Percentiles rank a stretch among this genome's conserved stretches.
These are phyloP conservation scores for Brassica hybrid DNA, from an alignment of 441 rosid species.

Conservation along the genomic window DNA sequence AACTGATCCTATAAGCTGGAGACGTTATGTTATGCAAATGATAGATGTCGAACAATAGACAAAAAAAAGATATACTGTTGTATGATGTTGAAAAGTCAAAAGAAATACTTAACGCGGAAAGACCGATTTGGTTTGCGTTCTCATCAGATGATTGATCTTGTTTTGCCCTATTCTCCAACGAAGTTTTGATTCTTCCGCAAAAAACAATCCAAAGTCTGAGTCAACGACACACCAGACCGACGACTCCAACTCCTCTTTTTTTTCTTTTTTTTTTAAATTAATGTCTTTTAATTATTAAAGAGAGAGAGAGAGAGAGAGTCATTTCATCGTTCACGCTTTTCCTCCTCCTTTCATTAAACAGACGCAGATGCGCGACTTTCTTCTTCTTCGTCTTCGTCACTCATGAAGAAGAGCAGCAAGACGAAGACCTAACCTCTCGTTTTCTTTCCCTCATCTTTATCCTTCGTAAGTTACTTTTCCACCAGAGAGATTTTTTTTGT, in stretches of 20 bases:
- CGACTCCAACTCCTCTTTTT: slow-evolving; percentile 5
- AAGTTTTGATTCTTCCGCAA: slow-evolving; percentile 22
- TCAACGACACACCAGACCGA: slow-evolving; percentile 27
- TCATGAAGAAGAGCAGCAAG: neutral
- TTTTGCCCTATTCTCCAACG: slow-evolving; percentile 23
- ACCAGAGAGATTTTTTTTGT: neutral
- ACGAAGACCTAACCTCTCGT: neutral
- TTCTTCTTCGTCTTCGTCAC: neutral
- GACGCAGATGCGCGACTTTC: slow-evolving; percentile 26
- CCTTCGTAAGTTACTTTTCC: slow-evolving; percentile 14
- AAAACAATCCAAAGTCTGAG: slow-evolving; percentile 27
- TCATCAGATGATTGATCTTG: slow-evolving; percentile 8
- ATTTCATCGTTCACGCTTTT: slow-evolving; percentile 14
- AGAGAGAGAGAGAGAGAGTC: neutral
- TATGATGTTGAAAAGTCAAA: slow-evolving; percentile 36
- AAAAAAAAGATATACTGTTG: too few relatives aligned
- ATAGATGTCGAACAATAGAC: too few relatives aligned
- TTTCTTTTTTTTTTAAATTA: neutral
- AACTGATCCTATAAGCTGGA: too few relatives aligned
- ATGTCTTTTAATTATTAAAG: neutral
- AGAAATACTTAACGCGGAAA: slow-evolving; percentile 37
- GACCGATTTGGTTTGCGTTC: slow-evolving; percentile 30
- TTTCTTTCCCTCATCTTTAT: neutral
- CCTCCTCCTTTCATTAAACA: slow-evolving; percentile 2
- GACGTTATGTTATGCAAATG: too few relatives aligned